Evolutionary conservation across 1,284 basidiomycete genomes (phyloP), one percentile per base, ranked within the genome.

Genomic region (Ceratobasidium sp.): DNA sequence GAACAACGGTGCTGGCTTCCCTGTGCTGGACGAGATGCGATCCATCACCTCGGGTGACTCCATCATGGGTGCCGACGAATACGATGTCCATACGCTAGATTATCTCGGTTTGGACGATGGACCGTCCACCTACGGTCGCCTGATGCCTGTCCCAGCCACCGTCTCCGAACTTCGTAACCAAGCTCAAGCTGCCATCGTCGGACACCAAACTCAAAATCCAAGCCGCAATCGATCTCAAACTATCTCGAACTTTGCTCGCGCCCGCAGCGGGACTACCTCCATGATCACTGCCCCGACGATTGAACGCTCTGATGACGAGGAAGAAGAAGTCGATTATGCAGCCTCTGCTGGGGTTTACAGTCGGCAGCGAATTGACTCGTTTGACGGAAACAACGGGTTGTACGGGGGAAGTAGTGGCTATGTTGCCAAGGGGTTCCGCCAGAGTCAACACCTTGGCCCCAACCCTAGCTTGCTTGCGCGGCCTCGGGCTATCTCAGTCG

Each of bases 61-160:
- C 34, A 66, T 76, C 24, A 76, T 81, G n/a, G 87, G 85, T 37
- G 86, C 87, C 24, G 95, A 96, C 76, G 93, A 96, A 74, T 93
- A 94, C 81, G 93, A 95, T 80, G 93, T 96, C 64, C 92, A 95
- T 80, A 98, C 96, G 31, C 87, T 98, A 77, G 95, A 96, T 82
- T 98, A 98, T 81, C 91, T 98, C 68, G 96, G 96, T 58, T 86
- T 98, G 78, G 96, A 96, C 78, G 93, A 94, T 76, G 84, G 83
- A 74, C 86, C 75, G 27, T 72, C 58, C 11, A 37, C 54, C 29
- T 56, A 86, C 77, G 86, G 88, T 73, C 87, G 69, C 48, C 43
- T 87, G 75, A 88, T 90, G 58, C 80, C 80, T 13, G 89, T 89
- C 1, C 92, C 92, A 3, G 94, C 92, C 11, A 94, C 92, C 64